Percentiles rank a stretch among this genome's conserved stretches.
Evolutionary conservation across 176 grass and related monocot species (phyloP).

Genomic region (Zoysia pacifica): DNA sequence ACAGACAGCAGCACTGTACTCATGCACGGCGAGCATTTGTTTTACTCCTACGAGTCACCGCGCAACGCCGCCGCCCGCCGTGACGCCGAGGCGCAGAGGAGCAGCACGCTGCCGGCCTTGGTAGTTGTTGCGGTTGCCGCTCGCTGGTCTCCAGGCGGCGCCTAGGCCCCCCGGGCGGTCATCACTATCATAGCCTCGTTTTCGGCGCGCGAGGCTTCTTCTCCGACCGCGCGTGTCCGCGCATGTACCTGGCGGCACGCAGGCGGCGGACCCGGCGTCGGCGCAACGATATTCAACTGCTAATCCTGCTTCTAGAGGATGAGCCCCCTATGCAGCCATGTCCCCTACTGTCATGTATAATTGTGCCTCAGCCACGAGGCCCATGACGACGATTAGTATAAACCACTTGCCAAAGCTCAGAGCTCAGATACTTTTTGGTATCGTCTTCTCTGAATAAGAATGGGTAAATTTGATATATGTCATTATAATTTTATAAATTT

Average conservation of each 20-base stretch:
- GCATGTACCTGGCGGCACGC: constrained; percentile 30
- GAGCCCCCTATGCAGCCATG: background rate
- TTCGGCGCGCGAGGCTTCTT: constrained; percentile 47
- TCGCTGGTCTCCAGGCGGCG: constrained; percentile 13
- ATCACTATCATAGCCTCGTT: constrained; percentile 19
- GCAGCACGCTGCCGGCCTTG: constrained; percentile 37
- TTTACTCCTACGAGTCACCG: too few relatives aligned
- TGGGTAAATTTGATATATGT: too few relatives aligned
- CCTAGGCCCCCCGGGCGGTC: background rate
- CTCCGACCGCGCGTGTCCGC: background rate
- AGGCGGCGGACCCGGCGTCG: background rate
- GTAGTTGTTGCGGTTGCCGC: constrained; percentile 46
- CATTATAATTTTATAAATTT: too few relatives aligned
- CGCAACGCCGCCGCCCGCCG: background rate
- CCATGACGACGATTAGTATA: too few relatives aligned
- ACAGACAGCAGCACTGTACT: constrained; percentile 28
- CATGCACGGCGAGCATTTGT: background rate
- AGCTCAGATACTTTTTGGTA: background rate
- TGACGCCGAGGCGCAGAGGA: constrained; percentile 8
- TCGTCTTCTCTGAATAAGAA: too few relatives aligned
- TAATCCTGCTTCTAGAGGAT: background rate
- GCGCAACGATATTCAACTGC: constrained; percentile 41
- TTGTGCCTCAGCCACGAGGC: constrained; percentile 5
- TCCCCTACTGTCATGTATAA: constrained; percentile 30
- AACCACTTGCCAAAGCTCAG: constrained; percentile 7